Conservation (phyloP, 345 rosid species). For the Sonneratia alba region DNA sequence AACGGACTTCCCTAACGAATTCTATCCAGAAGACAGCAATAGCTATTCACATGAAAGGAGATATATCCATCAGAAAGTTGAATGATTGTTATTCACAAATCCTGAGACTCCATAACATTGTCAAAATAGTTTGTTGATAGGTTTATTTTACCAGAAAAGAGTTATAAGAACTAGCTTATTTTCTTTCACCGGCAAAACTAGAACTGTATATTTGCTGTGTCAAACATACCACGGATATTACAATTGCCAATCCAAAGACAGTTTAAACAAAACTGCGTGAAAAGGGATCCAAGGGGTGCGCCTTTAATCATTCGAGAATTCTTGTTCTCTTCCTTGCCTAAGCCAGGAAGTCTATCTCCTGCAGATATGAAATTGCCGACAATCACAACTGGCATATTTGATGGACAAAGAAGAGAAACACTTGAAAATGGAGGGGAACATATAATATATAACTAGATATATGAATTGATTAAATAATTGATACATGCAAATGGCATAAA, state of each 20-base stretch:
- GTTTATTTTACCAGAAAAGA: neutral
- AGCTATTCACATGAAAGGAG: no score
- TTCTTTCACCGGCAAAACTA: neutral
- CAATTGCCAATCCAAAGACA: constrained; percentile 88
- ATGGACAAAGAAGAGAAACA: neutral
- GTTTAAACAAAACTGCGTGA: constrained; percentile 78
- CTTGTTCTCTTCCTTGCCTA: constrained; percentile 51
- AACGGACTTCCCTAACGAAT: constrained; percentile 93
- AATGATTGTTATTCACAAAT: constrained; percentile 56
- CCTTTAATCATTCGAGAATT: constrained; percentile 79
- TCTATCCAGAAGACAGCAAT: constrained; percentile 5
- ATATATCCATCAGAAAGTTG: constrained; percentile 16
- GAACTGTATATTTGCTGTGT: neutral
- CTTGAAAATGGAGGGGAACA: neutral
- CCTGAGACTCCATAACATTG: neutral
- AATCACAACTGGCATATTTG: neutral
- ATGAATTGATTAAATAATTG: neutral
- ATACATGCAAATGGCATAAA: neutral
- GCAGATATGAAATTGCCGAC: constrained; percentile 17
- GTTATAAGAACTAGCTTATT: neutral
- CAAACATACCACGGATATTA: constrained; percentile 72
- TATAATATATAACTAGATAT: neutral
- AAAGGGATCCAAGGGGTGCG: constrained; percentile 70
- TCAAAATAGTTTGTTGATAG: neutral
- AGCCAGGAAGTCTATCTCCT: constrained; percentile 45